Percentiles rank a stretch among this genome's conserved stretches.
Conservation (phyloP, 352 stramenopile genomes). For the Phytophthora europaea region DNA sequence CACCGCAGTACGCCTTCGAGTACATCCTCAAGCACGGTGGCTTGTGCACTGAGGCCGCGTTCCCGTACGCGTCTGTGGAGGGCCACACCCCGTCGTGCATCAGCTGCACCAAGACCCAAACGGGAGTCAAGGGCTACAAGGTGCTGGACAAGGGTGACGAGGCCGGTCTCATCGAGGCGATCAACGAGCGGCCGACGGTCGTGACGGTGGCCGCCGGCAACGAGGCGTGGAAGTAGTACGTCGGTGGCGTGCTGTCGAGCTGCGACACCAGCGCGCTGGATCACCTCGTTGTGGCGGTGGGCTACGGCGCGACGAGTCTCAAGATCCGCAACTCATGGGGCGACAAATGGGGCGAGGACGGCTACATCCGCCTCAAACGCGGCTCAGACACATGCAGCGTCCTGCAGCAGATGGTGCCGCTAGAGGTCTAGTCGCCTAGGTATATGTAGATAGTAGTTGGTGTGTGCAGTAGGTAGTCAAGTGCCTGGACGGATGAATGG, state of each 20-base stretch:
- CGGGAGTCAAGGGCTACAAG: conserved; percentile 50
- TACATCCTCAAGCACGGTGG: conserved; percentile 83
- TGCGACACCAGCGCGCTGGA: conserved; percentile 90
- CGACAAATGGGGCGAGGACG: conserved; percentile 89
- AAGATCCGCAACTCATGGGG: conserved; percentile 99
- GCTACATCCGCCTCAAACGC: conserved; percentile 92
- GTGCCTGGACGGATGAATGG: background rate
- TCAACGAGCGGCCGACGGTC: conserved; percentile 92
- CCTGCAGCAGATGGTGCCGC: conserved; percentile 54
- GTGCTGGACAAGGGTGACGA: conserved; percentile 69
- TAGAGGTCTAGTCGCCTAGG: conserved; percentile 32
- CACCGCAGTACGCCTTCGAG: conserved; percentile 87
- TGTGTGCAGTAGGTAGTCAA: background rate
- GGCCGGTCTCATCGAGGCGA: conserved; percentile 74
- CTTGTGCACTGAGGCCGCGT: conserved; percentile 57
- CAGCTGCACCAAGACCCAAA: conserved; percentile 25
- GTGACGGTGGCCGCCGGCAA: conserved; percentile 95
- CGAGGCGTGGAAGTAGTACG: conserved; percentile 97
- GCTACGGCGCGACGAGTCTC: conserved; percentile 89
- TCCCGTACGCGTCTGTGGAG: conserved; percentile 69
- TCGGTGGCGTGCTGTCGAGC: conserved; percentile 83
- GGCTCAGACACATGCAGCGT: conserved; percentile 57
- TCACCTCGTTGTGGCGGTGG: conserved; percentile 96
- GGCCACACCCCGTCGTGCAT: conserved; percentile 32
- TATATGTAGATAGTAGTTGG: background rate